phyloP scores from a whole-genome alignment of 768 basidiomycete genomes.

The Mrakia hoshinonis region DNA sequence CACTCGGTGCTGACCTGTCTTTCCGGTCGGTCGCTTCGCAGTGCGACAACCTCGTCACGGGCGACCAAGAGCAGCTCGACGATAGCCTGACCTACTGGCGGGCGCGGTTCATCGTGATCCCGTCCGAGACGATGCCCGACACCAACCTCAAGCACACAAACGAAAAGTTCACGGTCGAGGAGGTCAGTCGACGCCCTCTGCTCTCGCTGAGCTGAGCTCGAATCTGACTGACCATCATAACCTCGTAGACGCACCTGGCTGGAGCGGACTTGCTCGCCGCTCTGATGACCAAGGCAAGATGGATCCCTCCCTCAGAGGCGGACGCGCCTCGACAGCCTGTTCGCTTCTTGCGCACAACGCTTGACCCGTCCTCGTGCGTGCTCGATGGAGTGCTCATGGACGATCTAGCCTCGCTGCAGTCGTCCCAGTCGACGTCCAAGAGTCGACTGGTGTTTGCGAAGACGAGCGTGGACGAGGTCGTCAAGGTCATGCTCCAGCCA shows the following conservation, averaged over 20 bases:
- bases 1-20: background rate
- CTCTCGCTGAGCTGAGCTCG: too few relatives aligned
- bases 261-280: conserved; percentile 90
- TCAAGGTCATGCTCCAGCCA: conserved; percentile 10
- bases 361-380: conserved; percentile 67
- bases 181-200: conserved; percentile 37
- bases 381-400: conserved; percentile 69
- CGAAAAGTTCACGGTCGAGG: conserved; percentile 74
- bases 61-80: conserved; percentile 1
- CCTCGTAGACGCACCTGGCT: conserved; percentile 53
- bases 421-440: conserved; percentile 49
- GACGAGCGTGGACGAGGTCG: conserved; percentile 14
- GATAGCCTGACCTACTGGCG: conserved; percentile 23
- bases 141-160: conserved; percentile 41
- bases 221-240: background rate
- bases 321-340: conserved; percentile 47
- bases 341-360: conserved; percentile 72
- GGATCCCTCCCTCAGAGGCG: conserved; percentile 52
- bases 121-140: conserved; percentile 60
- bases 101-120: conserved; percentile 73
- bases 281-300: conserved; percentile 72
- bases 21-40: background rate
- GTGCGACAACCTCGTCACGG: conserved; percentile 23
- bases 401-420: conserved; percentile 60
- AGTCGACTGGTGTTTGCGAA: conserved; percentile 24